Percentiles rank a stretch among this genome's conserved stretches.
phyloP scores from a whole-genome alignment of 768 basidiomycete species.

The Tylopilus subfusipes region DNA sequence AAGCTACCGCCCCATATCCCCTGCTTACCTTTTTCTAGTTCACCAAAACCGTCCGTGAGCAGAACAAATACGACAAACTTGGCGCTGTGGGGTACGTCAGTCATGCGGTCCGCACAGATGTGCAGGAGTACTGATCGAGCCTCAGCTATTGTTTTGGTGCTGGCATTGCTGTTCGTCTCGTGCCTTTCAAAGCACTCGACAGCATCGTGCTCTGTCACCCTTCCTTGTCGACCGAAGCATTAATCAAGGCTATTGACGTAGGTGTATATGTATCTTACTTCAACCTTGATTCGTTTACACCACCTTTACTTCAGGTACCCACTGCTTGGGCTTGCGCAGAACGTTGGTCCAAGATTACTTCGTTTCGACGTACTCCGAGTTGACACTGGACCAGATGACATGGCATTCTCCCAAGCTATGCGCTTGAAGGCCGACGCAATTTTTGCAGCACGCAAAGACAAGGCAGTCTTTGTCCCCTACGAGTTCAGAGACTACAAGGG shows the following conservation, averaged over 20 bases:
- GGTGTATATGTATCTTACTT: neutral
- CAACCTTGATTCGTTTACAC: neutral
- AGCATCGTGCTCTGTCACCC: slow-evolving; percentile 43
- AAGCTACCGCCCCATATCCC: neutral
- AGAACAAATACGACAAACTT: slow-evolving; percentile 39
- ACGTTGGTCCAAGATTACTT: slow-evolving; percentile 19
- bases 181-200: slow-evolving; percentile 31
- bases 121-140: neutral
- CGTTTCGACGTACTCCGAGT: neutral
- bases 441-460: slow-evolving; percentile 30
- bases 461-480: slow-evolving; percentile 29
- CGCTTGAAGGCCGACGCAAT: slow-evolving; percentile 30
- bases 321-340: slow-evolving; percentile 38
- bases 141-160: slow-evolving; percentile 40
- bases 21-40: slow-evolving; percentile 24
- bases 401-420: slow-evolving; percentile 21
- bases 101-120: neutral
- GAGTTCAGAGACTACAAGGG: slow-evolving; percentile 38
- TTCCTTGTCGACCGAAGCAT: slow-evolving; percentile 25
- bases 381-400: slow-evolving; percentile 31
- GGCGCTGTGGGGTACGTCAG: slow-evolving; percentile 40
- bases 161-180: slow-evolving; percentile 27
- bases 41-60: slow-evolving; percentile 34
- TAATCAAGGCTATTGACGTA: slow-evolving; percentile 35
- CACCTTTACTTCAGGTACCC: slow-evolving; percentile 17